Conservation (phyloP, 257 asterid species). For the Rhazya stricta region DNA sequence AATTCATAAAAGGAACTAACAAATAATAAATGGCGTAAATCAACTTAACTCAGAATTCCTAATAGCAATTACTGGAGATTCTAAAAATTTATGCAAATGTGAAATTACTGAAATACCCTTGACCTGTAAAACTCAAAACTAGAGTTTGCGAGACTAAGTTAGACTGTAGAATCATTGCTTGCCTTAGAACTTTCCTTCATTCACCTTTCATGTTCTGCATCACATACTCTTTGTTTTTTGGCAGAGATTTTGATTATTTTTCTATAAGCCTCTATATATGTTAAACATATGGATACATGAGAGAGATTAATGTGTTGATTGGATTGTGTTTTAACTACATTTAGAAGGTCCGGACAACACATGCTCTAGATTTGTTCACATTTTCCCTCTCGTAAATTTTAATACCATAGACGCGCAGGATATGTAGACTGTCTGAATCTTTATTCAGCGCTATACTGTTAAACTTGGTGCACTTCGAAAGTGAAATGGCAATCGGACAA, state of each 20-base stretch:
- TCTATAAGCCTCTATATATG: neutral
- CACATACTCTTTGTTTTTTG: neutral
- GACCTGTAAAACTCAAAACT: no score
- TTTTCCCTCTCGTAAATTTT: neutral
- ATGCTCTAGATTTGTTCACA: neutral
- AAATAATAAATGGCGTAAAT: no score
- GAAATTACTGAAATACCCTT: no score
- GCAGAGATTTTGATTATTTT: no score
- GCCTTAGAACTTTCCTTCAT: no score
- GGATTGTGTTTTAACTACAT: neutral
- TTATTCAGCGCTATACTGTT: neutral
- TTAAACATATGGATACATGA: neutral
- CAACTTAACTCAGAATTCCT: no score
- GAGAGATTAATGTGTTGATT: neutral
- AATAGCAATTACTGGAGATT: no score
- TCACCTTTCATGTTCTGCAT: no score
- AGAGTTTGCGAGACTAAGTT: no score
- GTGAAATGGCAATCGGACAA: neutral
- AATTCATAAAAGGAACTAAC: no score
- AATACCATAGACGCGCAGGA: neutral
- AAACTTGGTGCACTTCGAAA: neutral
- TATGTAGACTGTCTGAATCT: neutral
- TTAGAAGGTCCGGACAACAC: neutral
- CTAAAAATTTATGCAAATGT: no score
- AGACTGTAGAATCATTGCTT: no score